Evolutionary conservation across 2,329 filamentous ascomycete species (phyloP), one percentile per base, ranked within the genome.

Genomic region (Septoria petroselini): DNA sequence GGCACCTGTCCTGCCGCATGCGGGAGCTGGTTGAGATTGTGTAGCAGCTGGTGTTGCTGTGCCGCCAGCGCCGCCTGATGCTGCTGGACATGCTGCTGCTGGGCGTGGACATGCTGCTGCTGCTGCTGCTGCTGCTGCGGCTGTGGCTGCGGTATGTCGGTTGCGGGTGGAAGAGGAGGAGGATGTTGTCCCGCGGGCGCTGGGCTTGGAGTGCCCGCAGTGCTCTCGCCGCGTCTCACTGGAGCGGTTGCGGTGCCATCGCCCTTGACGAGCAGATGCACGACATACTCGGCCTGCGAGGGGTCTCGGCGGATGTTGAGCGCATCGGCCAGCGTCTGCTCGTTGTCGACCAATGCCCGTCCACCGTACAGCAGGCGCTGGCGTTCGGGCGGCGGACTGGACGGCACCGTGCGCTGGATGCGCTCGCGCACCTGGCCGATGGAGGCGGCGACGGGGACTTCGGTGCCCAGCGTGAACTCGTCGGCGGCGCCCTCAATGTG

Each of bases 341-440:
- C 66, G 51, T 78, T 72, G 55, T 77, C 71, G 5, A 71, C 62
- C 5, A 83, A 70, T 21, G 76, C 73, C 48, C 76, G 71, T 15
- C 81, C 81, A 41, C 73, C 69, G 58, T 81, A 82, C 15, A 84
- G 81, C 50, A 84, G 63, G 35, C 79, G 72, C 67, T 83, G 81
- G 35, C 70, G 64, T 14, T 70, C 63, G 1, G 74, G 70, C 7
- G 66, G 43, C 25, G 76, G 74, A 47, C 70, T 69, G 23, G 68
- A 69, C 7, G 76, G 70, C n/a, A 82, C 64, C 7, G 70, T 65
- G 50, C 74, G 61, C 39, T 74, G 70, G 48, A 84, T 77, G 46
- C 69, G 73, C 35, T 70, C 61, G 55, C 79, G 80, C n/a, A 84
- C 67, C 41, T 75, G 69, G 15, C 66, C 71, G 40, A 84, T 65